These are phyloP conservation scores for Zoysia pacifica DNA, from an alignment of 176 grass and related monocot species.

Conservation along the genomic window DNA sequence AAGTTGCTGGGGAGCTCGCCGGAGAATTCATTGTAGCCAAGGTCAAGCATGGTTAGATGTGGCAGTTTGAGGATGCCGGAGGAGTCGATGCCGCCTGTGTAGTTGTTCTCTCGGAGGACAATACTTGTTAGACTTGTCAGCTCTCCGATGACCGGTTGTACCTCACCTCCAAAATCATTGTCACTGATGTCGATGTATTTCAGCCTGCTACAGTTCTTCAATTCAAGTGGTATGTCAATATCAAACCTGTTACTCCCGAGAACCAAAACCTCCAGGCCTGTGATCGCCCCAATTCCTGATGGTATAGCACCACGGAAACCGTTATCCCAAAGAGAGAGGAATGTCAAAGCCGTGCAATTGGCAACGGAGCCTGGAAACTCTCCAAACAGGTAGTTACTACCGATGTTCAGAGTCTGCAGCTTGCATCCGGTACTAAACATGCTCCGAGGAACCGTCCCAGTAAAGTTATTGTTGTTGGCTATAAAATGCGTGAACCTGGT, in stretches of 20 bases:
- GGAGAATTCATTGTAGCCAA: constrained; percentile 54
- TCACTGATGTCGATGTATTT: constrained; percentile 49
- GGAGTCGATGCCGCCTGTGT: constrained; percentile 44
- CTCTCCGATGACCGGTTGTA: constrained; percentile 52
- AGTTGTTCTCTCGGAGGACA: constrained; percentile 46
- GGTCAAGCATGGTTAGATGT: constrained; percentile 35
- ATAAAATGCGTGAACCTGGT: constrained; percentile 21
- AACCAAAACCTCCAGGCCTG: constrained; percentile 27
- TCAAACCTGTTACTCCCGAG: constrained; percentile 51
- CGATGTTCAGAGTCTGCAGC: background rate
- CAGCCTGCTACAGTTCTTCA: constrained; percentile 48
- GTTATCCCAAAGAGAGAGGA: constrained; percentile 28
- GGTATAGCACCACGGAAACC: background rate
- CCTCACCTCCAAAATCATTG: constrained; percentile 46
- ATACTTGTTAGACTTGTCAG: constrained; percentile 32
- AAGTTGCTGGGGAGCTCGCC: constrained; percentile 39
- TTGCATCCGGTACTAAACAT: constrained; percentile 26
- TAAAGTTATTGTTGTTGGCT: constrained; percentile 47
- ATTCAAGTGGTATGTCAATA: constrained; percentile 36
- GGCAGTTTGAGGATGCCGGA: constrained; percentile 58
- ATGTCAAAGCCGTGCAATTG: constrained; percentile 45
- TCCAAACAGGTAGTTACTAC: constrained; percentile 35
- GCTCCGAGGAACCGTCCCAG: constrained; percentile 20
- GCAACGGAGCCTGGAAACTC: constrained; percentile 49
- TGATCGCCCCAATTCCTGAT: constrained; percentile 41